Evolutionary conservation across 441 rosid genomes (phyloP), one percentile per base, ranked within the genome.

Genomic region (Omphalea diandra): DNA sequence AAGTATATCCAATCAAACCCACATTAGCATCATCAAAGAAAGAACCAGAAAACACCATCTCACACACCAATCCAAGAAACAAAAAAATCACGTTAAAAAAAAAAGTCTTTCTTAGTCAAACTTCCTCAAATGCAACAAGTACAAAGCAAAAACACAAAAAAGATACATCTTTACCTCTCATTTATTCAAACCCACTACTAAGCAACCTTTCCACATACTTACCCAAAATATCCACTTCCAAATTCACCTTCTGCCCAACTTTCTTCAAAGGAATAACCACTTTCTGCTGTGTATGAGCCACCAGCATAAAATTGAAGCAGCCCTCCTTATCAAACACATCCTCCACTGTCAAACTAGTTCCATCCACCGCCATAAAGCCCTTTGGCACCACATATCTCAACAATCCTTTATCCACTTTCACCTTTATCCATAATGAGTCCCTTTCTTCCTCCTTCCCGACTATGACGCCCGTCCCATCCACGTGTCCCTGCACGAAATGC

Each of bases 401-500:
- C 63, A 93, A 46, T 22, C 62, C 76, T 68, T 79, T 71, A 11
- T 82, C 82, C 1, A 81, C 83, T 77, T 83, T 88, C 59, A 93
- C 90, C 74, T 88, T 91, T 41, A 93, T 77, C 98, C 97, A 89
- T 78, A 93, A 40, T 1, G 97, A 93, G 64, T 93, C 98, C 14
- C 80, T 86, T 57, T 93, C 97, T 7, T 73, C 73, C 32, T 82
- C 88, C 83, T 79, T 87, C 57, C 75, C 75, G 46, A 84, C 86
- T 1, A 93, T 93, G 87, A 74, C 87, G 57, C 96, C 98, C 12
- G 91, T 89, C 3, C 94, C 96, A 68, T 90, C 98, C 74, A 93
- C 97, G 72, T 91, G 96, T 5, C 98, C 98, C 83, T 93, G 98
- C 79, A 93, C 98, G 69, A 91, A 90, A 78, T 93, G 97, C 33